Evolutionary conservation across 2,329 filamentous ascomycete genomes (phyloP).

Genomic region (Penicillium janthinellum): DNA sequence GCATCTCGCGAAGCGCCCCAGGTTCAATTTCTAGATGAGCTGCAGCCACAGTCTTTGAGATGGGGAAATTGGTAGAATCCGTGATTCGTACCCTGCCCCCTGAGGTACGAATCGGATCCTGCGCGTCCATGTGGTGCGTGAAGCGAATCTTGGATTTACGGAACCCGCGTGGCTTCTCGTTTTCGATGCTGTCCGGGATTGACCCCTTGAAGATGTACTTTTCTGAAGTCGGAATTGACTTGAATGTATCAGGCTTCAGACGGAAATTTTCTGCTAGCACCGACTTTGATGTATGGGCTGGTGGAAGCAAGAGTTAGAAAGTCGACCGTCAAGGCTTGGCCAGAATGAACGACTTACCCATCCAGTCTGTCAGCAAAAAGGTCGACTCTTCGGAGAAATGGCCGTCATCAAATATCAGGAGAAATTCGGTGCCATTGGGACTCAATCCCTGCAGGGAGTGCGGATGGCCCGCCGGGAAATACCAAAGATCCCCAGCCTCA

Average conservation of each 20-base stretch:
- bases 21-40: slow-evolving; percentile 71
- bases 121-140: slow-evolving; percentile 68
- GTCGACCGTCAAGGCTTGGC: not conserved
- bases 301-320: not conserved
- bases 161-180: slow-evolving; percentile 64
- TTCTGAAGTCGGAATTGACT: slow-evolving; percentile 62
- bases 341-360: slow-evolving; percentile 50
- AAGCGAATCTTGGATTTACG: slow-evolving; percentile 71
- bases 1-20: slow-evolving; percentile 73
- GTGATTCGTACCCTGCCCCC: slow-evolving; percentile 72
- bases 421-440: slow-evolving; percentile 63
- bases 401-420: slow-evolving; percentile 62
- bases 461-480: slow-evolving; percentile 73
- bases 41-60: slow-evolving; percentile 72
- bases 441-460: slow-evolving; percentile 73
- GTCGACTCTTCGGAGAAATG: slow-evolving; percentile 66
- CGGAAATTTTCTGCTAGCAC: slow-evolving; percentile 75
- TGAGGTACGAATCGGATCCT: slow-evolving; percentile 63
- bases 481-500: slow-evolving; percentile 74
- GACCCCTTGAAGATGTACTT: slow-evolving; percentile 77
- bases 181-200: slow-evolving; percentile 62
- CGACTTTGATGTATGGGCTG: slow-evolving; percentile 69
- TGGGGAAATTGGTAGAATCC: slow-evolving; percentile 71
- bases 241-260: slow-evolving; percentile 67
- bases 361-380: slow-evolving; percentile 73